Evolutionary conservation across 1,139 yeast genomes (phyloP), one percentile per base, ranked within the genome.

Genomic region (Yamadazyma membranifaciens): DNA sequence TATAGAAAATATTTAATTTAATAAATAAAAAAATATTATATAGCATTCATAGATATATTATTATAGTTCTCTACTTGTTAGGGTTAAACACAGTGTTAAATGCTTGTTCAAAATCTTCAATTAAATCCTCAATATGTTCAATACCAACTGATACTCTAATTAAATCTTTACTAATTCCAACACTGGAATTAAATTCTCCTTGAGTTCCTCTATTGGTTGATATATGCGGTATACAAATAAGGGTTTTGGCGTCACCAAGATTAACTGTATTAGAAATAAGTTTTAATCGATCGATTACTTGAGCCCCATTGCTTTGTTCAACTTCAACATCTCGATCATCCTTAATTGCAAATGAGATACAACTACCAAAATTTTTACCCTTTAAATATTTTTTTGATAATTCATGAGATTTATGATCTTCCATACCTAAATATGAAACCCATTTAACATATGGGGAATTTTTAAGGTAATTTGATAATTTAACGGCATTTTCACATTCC

Each of bases 231-330:
- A 96, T 88, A 64, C 91, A 89, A 44, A 89, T 94, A 60, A 91
- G 75, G 33, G 97, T 87, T 73, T 89, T 91, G 40, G 88, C 80
- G 61, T 91, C 98, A 61, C 98, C 97, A 45, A 91, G 96, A 56
- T 91, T 91, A 44, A 97, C 97, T 60, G 91, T 77, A 70, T 88
- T 87, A 22, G 95, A 82, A 40, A 95, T 94, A 45, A 91, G 67
- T 65, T 86, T 78, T 62, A 91, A 78, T 51, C 66, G 67, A 63
- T 88, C 95, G 45, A 87, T 95, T 47, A 88, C 86, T 52, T 71
- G 75, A 36, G 91, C 91, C 52, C 94, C 87, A 37, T 87, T 78
- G 49, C 80, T 83, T 50, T 78, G 59, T 67, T 81, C 83, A 47
- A 80, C 80, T 44, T 69, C 65, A n/a, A 27, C 26, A 32, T 65